phyloP scores from a whole-genome alignment of 768 basidiomycete genomes.

The Lentinula lateritia region DNA sequence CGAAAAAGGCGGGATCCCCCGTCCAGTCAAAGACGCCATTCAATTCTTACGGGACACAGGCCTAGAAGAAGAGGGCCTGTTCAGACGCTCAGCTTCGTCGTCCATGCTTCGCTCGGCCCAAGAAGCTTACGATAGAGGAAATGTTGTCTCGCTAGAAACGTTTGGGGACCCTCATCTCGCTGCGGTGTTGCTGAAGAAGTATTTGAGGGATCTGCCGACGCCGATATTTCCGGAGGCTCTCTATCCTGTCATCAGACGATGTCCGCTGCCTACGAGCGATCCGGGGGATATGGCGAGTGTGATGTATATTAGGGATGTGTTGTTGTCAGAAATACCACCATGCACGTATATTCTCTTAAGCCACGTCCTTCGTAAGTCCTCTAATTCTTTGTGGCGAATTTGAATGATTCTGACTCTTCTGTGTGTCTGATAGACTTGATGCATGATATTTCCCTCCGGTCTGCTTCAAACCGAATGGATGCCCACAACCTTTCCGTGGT shows the following conservation, averaged over 20 bases:
- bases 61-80: constrained; percentile 72
- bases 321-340: constrained; percentile 63
- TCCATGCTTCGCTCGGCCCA: constrained; percentile 66
- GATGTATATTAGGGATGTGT: constrained; percentile 59
- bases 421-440: constrained; percentile 52
- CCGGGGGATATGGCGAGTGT: constrained; percentile 53
- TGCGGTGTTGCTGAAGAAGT: constrained; percentile 84
- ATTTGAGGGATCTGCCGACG: constrained; percentile 71
- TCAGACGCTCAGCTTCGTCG: constrained; percentile 76
- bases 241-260: constrained; percentile 61
- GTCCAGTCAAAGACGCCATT: constrained; percentile 72
- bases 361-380: constrained; percentile 53
- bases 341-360: constrained; percentile 74
- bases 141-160: constrained; percentile 71
- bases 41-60: constrained; percentile 67
- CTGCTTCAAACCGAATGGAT: constrained; percentile 72
- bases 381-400: neutral
- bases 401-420: constrained; percentile 2
- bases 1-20: constrained; percentile 78
- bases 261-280: constrained; percentile 53
- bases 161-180: constrained; percentile 78
- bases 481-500: constrained; percentile 80
- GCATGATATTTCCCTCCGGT: constrained; percentile 70
- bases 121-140: constrained; percentile 82
- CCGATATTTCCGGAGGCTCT: constrained; percentile 71